Conservation (phyloP, 495 filamentous ascomycete species). For the Pseudotulostoma volvatum region DNA sequence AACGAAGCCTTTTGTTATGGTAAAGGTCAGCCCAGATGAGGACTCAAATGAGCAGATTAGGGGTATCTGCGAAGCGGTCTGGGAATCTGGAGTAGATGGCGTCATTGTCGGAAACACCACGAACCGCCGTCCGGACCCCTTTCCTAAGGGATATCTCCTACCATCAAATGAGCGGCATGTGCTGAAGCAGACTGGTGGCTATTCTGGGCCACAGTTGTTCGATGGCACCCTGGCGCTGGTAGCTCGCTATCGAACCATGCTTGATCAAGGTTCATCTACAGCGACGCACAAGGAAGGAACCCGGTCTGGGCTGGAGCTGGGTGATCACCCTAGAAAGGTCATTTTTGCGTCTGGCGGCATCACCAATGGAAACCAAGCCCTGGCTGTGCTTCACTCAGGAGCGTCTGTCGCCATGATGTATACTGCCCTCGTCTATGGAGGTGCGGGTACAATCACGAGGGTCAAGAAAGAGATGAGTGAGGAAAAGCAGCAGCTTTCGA, state of each 20-base stretch:
- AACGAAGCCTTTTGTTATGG: slow-evolving; percentile 73
- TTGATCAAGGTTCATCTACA: slow-evolving; percentile 35
- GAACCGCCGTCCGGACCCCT: slow-evolving; percentile 53
- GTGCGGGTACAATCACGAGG: slow-evolving; percentile 66
- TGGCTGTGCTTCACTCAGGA: slow-evolving; percentile 63
- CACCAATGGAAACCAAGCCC: slow-evolving; percentile 64
- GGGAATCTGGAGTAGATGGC: slow-evolving; percentile 71
- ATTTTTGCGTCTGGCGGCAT: slow-evolving; percentile 91
- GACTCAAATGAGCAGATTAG: slow-evolving; percentile 64
- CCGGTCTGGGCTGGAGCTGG: too few species aligned
- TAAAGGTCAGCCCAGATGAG: slow-evolving; percentile 94
- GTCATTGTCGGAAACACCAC: slow-evolving; percentile 98
- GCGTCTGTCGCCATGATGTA: slow-evolving; percentile 80
- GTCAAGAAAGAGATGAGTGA: slow-evolving; percentile 77
- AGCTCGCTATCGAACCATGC: slow-evolving; percentile 53
- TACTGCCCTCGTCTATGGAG: slow-evolving; percentile 68
- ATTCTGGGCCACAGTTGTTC: slow-evolving; percentile 80
- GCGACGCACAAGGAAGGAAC: slow-evolving; percentile 8
- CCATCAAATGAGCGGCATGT: slow-evolving; percentile 47
- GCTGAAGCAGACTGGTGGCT: slow-evolving; percentile 66
- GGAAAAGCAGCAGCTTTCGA: slow-evolving; percentile 22
- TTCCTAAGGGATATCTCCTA: slow-evolving; percentile 46
- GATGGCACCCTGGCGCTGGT: slow-evolving; percentile 60
- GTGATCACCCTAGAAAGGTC: slow-evolving; percentile 48
- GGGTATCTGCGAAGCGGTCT: slow-evolving; percentile 77